Base-by-base conservation (phyloP, 768 basidiomycete species). In the Amanita pseudoporphyria region DNA sequence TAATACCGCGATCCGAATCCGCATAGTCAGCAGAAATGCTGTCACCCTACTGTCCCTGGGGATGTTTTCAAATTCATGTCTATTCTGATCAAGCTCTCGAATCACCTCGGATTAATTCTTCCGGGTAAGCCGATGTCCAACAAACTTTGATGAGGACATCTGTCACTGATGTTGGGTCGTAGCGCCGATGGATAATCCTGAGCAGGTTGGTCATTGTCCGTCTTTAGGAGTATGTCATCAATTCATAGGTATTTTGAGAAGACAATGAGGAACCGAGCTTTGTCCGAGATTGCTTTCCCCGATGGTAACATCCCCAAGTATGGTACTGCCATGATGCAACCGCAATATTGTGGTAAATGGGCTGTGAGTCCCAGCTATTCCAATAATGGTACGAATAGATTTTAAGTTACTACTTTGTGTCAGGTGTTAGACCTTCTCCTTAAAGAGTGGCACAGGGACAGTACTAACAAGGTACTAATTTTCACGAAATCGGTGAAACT, bases 401-500 rank as follows among this genome's bases (percentile, higher is more conserved):
- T n/a, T 47, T 22, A 6, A 10, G 28, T 22, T 18, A 28, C 26
- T 16, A 16, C 12, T 30, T 38, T 40, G 14, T 42, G 22, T 1
- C 54, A 92, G 87, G 77, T 88, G 0, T 68, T 93, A 6, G 72
- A 82, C 51, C 68, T 71, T 6, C 67, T 87, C 2, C 68, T 97
- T 18, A 75, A 73, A 41, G 75, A 82, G 39, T 82, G 83, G 77
- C 74, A 76, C 57, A 77, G 76, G 56, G 80, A 82, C 41, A 58
- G 57, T 6, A 71, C 75, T 0, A 93, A 88, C 66, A 97, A 96
- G 67, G 90, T 96, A 35, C 71, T 97, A 37, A 82, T 97, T 51
- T 97, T 97, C 66, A 93, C 92, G 2, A 92, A 92, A 62, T 87
- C 89, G 1, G 88, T 94, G 49, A 91, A 93, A 62, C 67, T 97